Evolutionary conservation across 192 early-diverging fungal species (phyloP).

Genomic region (Gorgonomyces haynaldii): DNA sequence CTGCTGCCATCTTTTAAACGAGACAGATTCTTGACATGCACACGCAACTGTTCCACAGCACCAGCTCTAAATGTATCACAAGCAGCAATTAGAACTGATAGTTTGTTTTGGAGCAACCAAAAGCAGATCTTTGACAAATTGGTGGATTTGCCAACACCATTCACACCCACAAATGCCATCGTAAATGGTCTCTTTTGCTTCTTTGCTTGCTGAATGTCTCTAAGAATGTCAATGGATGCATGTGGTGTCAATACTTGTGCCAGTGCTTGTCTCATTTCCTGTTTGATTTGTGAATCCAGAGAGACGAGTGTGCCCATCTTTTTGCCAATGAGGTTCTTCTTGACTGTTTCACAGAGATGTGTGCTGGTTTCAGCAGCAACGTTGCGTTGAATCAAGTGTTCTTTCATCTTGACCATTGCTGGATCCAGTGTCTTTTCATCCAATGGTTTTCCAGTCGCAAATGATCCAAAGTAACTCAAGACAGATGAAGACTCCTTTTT

Average conservation of each 20-base stretch:
- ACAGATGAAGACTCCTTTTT: constrained; percentile 6
- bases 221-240: constrained; percentile 80
- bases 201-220: constrained; percentile 69
- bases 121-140: constrained; percentile 92
- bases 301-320: constrained; percentile 55
- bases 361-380: constrained; percentile 81
- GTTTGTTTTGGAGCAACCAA: constrained; percentile 86
- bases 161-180: constrained; percentile 89
- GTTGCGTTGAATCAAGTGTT: constrained; percentile 86
- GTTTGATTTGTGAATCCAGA: constrained; percentile 53
- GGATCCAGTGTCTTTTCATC: constrained; percentile 60
- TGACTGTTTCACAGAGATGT: constrained; percentile 72
- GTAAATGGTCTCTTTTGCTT: constrained; percentile 66
- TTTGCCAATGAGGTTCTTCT: constrained; percentile 56
- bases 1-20: constrained; percentile 56
- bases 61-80: constrained; percentile 95
- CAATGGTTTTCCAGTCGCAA: constrained; percentile 41
- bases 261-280: constrained; percentile 73
- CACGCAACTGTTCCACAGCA: constrained; percentile 88
- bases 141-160: constrained; percentile 89
- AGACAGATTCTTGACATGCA: constrained; percentile 77
- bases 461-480: constrained; percentile 25
- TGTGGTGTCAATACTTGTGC: constrained; percentile 79
- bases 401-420: constrained; percentile 79
- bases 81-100: constrained; percentile 82